phyloP scores from a whole-genome alignment of 345 rosid species.

The Salix purpurea region DNA sequence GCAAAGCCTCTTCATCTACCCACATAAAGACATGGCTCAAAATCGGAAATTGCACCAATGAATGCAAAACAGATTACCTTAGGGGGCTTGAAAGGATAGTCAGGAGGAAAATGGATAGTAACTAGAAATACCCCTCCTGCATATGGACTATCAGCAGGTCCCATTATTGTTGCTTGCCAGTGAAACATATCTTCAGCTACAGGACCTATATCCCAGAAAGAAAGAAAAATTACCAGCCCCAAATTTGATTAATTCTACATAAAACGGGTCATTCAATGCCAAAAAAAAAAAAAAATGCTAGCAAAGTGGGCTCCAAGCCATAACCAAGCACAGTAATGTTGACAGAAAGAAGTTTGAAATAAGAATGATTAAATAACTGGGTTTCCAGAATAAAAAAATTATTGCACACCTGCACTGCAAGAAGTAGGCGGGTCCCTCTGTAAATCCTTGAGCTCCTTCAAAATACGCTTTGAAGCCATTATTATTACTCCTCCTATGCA shows the following conservation, averaged over 20 bases:
- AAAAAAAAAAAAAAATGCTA: neutral
- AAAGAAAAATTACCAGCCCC: neutral
- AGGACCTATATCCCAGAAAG: constrained; percentile 9
- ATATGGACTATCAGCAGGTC: constrained; percentile 19
- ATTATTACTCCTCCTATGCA: neutral
- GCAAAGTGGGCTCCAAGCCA: neutral
- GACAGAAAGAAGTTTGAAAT: neutral
- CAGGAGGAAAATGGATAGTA: constrained; percentile 13
- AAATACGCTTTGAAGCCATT: constrained; percentile 47
- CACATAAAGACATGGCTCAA: neutral
- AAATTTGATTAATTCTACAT: neutral
- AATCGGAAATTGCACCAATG: neutral
- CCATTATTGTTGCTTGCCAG: constrained; percentile 21
- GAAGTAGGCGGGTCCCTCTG: constrained; percentile 49
- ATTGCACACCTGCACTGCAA: constrained; percentile 38
- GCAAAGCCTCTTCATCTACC: neutral
- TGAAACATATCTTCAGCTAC: constrained; percentile 22
- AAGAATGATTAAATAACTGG: neutral
- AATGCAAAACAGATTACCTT: constrained; percentile 5
- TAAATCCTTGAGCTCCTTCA: constrained; percentile 48
- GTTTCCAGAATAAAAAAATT: neutral
- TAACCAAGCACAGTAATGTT: neutral
- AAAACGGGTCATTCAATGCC: neutral
- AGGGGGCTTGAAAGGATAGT: constrained; percentile 21
- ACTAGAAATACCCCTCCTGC: constrained; percentile 19